These are phyloP conservation scores for Escovopsis sp. DNA, from an alignment of 2,329 filamentous ascomycete genomes.

Conservation along the genomic window DNA sequence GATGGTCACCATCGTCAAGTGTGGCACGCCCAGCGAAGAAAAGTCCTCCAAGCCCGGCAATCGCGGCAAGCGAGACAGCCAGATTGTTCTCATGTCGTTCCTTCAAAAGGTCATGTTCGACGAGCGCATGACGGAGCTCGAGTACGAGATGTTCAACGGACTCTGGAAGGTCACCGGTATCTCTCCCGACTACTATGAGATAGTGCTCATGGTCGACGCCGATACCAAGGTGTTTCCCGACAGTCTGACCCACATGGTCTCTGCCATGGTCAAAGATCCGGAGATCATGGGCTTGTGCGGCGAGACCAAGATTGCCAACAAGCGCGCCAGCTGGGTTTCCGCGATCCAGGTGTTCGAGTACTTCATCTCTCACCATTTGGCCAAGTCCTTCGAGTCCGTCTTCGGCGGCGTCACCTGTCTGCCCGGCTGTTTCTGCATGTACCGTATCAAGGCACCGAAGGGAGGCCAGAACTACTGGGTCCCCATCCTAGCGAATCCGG, in stretches of 20 bases:
- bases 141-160: slow-evolving; percentile 99
- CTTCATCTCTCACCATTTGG: slow-evolving; percentile 94
- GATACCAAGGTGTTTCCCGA: slow-evolving; percentile 99
- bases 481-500: slow-evolving; percentile 92
- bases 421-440: slow-evolving; percentile 99
- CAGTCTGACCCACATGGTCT: slow-evolving; percentile 96
- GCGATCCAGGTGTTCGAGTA: slow-evolving; percentile 99
- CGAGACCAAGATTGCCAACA: slow-evolving; percentile 99
- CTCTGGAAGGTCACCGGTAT: slow-evolving; percentile 98
- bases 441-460: slow-evolving; percentile 97
- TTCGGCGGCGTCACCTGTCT: slow-evolving; percentile 98
- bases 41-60: slow-evolving; percentile 80
- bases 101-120: slow-evolving; percentile 99
- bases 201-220: slow-evolving; percentile 96
- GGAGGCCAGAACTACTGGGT: slow-evolving; percentile 99
- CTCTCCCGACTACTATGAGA: slow-evolving; percentile 93
- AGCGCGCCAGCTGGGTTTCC: slow-evolving; percentile 83
- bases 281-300: slow-evolving; percentile 98
- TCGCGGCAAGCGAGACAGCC: slow-evolving; percentile 94
- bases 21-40: slow-evolving; percentile 78
- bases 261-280: slow-evolving; percentile 96
- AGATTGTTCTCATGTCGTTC: slow-evolving; percentile 99
- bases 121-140: slow-evolving; percentile 97
- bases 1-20: slow-evolving; percentile 95
- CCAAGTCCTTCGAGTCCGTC: slow-evolving; percentile 95